These are phyloP conservation scores for Metschnikowia koreensis DNA, from an alignment of 805 yeast species.

Conservation along the genomic window DNA sequence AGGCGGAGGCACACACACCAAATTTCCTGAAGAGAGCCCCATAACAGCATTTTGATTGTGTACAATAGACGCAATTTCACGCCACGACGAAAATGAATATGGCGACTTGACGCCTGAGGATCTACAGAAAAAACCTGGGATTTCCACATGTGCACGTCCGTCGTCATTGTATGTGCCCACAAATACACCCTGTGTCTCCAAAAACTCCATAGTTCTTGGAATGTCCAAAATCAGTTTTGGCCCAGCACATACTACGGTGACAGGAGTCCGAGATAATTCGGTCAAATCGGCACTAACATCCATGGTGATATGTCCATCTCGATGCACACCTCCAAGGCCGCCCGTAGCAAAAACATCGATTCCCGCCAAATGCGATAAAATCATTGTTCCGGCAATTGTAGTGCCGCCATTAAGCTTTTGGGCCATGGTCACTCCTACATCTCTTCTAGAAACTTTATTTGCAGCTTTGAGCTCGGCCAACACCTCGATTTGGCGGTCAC, in stretches of 20 bases:
- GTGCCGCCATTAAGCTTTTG: constrained; percentile 75
- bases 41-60: constrained; percentile 43
- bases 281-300: constrained; percentile 87
- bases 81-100: constrained; percentile 51
- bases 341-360: constrained; percentile 89
- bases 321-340: constrained; percentile 89
- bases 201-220: constrained; percentile 74
- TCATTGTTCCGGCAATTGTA: constrained; percentile 87
- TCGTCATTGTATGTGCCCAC: constrained; percentile 64
- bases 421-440: constrained; percentile 70
- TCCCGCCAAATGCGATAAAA: constrained; percentile 70
- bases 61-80: constrained; percentile 63
- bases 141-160: constrained; percentile 40
- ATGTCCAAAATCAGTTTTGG: constrained; percentile 86
- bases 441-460: constrained; percentile 75
- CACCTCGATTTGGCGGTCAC: constrained; percentile 43
- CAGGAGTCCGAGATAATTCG: constrained; percentile 78
- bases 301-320: constrained; percentile 70
- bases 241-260: constrained; percentile 89
- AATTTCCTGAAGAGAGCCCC: constrained; percentile 61
- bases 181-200: constrained; percentile 89
- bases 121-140: constrained; percentile 82
- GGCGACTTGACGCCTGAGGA: constrained; percentile 76
- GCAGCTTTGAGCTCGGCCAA: constrained; percentile 46
- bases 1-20: constrained; percentile 86